Conservation (phyloP, 192 early-diverging fungal genomes). For the Coemansia sp. region DNA sequence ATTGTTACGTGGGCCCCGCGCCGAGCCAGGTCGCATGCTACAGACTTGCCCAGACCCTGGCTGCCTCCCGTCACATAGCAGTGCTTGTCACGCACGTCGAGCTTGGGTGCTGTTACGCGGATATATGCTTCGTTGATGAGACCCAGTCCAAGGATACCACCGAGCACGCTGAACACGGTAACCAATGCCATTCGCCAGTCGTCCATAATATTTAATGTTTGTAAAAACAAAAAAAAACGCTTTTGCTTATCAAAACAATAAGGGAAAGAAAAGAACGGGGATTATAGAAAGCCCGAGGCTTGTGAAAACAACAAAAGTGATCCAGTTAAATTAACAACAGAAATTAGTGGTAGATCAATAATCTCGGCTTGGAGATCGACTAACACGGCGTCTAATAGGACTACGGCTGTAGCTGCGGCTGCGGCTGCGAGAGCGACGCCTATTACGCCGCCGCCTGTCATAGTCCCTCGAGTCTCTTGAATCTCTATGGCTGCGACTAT, state of each 20-base stretch:
- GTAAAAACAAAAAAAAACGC: not conserved
- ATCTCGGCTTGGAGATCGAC: no score
- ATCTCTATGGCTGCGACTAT: not conserved
- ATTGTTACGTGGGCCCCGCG: conserved; percentile 71
- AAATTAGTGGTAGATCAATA: no score
- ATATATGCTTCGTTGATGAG: conserved; percentile 14
- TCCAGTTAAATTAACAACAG: no score
- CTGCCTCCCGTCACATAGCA: conserved; percentile 76
- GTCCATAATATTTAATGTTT: conserved; percentile 21
- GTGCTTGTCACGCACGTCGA: conserved; percentile 59
- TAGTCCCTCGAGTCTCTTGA: not conserved
- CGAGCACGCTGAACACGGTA: conserved; percentile 25
- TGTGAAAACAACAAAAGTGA: no score
- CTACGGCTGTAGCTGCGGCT: not conserved
- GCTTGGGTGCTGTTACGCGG: conserved; percentile 14
- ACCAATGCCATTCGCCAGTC: conserved; percentile 35
- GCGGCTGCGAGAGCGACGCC: not conserved
- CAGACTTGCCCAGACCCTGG: conserved; percentile 62
- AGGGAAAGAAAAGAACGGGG: no score
- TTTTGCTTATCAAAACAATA: no score
- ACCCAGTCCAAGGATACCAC: conserved; percentile 12
- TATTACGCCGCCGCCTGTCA: not conserved
- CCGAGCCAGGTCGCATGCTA: conserved; percentile 63
- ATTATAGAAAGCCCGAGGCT: no score
- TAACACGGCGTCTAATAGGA: no score